Evolutionary conservation across 192 early-diverging fungal species (phyloP).

Genomic region (Gamsiella multidivaricata): DNA sequence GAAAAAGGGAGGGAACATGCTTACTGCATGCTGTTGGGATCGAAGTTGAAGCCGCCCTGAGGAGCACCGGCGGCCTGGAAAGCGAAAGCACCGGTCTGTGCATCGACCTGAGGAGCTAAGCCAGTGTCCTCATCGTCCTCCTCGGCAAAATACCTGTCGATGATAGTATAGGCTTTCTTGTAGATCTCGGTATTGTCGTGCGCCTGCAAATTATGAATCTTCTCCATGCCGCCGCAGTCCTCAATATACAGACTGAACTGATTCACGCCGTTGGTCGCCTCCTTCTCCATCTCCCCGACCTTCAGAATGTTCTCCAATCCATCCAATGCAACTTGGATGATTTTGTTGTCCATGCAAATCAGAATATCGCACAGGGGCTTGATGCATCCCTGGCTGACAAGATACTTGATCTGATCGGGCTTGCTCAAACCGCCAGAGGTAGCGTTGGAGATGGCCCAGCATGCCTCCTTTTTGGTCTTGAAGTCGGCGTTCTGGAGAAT

Average conservation of each 20-base stretch:
- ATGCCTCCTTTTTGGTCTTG: constrained; percentile 99
- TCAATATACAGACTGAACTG: constrained; percentile 91
- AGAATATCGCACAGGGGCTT: constrained; percentile 96
- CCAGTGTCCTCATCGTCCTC: constrained; percentile 84
- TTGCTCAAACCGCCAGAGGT: constrained; percentile 92
- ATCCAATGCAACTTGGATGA: constrained; percentile 96
- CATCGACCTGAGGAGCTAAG: constrained; percentile 79
- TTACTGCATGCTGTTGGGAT: constrained; percentile 42
- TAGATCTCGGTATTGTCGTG: constrained; percentile 98
- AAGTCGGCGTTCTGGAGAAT: constrained; percentile 91
- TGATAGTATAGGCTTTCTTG: constrained; percentile 94
- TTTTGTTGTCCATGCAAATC: constrained; percentile 91
- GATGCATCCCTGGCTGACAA: constrained; percentile 93
- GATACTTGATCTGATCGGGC: constrained; percentile 94
- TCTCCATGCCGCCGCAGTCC: constrained; percentile 94
- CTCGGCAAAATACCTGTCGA: constrained; percentile 94
- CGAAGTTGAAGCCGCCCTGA: constrained; percentile 88
- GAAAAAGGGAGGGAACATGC: neutral
- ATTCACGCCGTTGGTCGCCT: constrained; percentile 74
- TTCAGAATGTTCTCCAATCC: constrained; percentile 98
- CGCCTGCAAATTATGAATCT: constrained; percentile 92
- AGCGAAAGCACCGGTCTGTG: constrained; percentile 80
- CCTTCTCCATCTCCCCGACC: constrained; percentile 91
- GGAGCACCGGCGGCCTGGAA: constrained; percentile 79
- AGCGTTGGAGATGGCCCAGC: constrained; percentile 99